Percentiles rank a stretch among this genome's conserved stretches.
Conservation (phyloP, 2,329 filamentous ascomycete species). For the Fusarium sp. region DNA sequence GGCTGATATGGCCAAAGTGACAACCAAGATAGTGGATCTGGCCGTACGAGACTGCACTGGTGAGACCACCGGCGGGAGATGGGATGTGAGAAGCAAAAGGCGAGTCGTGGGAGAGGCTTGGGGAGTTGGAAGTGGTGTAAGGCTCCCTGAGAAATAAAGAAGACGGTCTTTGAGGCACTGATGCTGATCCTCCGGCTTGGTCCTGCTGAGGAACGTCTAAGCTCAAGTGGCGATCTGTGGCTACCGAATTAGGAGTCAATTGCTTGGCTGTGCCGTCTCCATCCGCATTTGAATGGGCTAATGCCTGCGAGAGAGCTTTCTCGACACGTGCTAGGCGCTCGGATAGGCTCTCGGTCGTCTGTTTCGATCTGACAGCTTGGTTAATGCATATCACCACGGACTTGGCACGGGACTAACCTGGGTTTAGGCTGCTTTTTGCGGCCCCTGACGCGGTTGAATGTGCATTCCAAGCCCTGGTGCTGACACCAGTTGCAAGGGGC, state of each 20-base stretch:
- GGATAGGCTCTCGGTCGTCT: conserved; percentile 31
- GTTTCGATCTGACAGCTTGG: conserved; percentile 17
- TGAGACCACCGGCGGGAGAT: conserved; percentile 17
- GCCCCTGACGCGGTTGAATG: conserved; percentile 44
- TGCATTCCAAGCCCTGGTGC: conserved; percentile 42
- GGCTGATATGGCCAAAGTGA: conserved; percentile 44
- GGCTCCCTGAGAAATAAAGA: not conserved
- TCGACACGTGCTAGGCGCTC: conserved; percentile 43
- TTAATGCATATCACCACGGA: not conserved
- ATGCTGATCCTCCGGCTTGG: not conserved
- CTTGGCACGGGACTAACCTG: conserved; percentile 24
- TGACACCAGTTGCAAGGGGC: conserved; percentile 44
- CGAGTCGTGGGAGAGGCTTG: conserved; percentile 1
- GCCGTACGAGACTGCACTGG: conserved; percentile 35
- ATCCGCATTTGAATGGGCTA: conserved; percentile 7
- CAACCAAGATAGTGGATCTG: conserved; percentile 44
- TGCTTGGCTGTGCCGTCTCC: conserved; percentile 1
- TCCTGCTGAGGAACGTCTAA: not conserved
- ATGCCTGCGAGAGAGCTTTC: conserved; percentile 34
- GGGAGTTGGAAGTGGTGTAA: conserved; percentile 17
- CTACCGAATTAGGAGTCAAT: conserved; percentile 11
- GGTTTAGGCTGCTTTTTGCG: conserved; percentile 33
- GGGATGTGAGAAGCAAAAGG: not conserved
- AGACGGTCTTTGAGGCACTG: not conserved
- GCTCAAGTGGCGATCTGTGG: not conserved